Evolutionary conservation across 805 yeast genomes (phyloP), one percentile per base, ranked within the genome.

Genomic region (Myxozyma vanderwaltii): DNA sequence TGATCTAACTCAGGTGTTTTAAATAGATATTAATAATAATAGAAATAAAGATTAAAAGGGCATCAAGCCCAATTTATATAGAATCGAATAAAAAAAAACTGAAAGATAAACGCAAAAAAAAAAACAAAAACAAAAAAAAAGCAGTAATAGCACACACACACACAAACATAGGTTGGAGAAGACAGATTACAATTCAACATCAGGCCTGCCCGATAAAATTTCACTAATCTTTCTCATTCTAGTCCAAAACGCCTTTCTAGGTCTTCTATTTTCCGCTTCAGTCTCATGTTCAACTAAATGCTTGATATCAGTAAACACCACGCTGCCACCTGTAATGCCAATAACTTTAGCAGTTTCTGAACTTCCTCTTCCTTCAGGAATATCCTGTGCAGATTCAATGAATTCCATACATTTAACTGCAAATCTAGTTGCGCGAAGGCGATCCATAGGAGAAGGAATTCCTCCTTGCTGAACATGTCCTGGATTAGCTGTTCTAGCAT

Each of bases 401-500:
- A 89, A 94, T 72, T 90, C 87, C 58, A 91, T 86, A 58, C 97
- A 90, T 75, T 85, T 87, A 67, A 92, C 87, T 2, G 96, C 96
- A 73, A 87, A 86, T 72, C 98, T 83, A 4, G 91, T 85, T 5
- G 96, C 96, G 65, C 86, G 82, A 39, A 91, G 86, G 74, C 98
- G 84, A 73, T 94, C 99, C 78, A 91, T 88, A 5, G 98, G 90
- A 6, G 96, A 86, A 51, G 99, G 99, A 54, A 84, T 82, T 61
- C 91, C 94, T 72, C 99, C 99, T 76, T 94, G 99, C 79, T 94
- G 99, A 59, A 92, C 94, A 72, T 92, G 98, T 31, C 99, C 99
- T 27, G 99, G 99, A 61, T 91, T 84, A 15, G 98, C 98, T 3
- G 96, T 91, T 73, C 95, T 86, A 17, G 94, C 87, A 69, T 91